Percentiles rank a stretch among this genome's conserved stretches.
phyloP scores from a whole-genome alignment of 495 filamentous ascomycete species.

The Stereocaulon alpinum region DNA sequence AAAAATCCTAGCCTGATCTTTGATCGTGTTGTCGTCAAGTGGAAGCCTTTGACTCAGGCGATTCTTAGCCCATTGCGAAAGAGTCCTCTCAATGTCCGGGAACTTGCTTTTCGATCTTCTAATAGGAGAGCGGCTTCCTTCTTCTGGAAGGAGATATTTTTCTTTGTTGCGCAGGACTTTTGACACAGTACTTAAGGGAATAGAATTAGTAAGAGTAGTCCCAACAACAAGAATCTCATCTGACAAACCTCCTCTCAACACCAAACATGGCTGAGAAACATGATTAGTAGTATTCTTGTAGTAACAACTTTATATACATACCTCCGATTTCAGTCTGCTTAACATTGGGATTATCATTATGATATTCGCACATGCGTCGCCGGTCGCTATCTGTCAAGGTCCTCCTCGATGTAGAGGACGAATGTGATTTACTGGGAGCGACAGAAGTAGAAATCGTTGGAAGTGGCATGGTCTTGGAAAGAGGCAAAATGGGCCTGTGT shows the following conservation, averaged over 20 bases:
- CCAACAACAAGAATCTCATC: not conserved
- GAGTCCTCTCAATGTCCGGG: slow-evolving; percentile 89
- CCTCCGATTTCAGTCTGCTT: slow-evolving; percentile 98
- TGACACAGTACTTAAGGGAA: slow-evolving; percentile 69
- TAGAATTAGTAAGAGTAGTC: slow-evolving; percentile 2
- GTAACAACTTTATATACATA: slow-evolving; percentile 32
- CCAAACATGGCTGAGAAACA: slow-evolving; percentile 66
- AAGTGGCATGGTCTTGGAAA: slow-evolving; percentile 34
- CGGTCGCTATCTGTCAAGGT: slow-evolving; percentile 91
- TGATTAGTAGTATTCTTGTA: slow-evolving; percentile 23
- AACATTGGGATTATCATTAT: slow-evolving; percentile 85
- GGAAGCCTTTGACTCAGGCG: slow-evolving; percentile 64
- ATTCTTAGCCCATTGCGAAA: slow-evolving; percentile 80
- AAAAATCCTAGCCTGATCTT: slow-evolving; percentile 81
- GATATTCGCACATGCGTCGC: slow-evolving; percentile 88
- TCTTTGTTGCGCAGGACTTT: slow-evolving; percentile 96
- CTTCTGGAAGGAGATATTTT: slow-evolving; percentile 85
- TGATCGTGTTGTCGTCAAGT: slow-evolving; percentile 73
- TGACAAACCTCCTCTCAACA: slow-evolving; percentile 81
- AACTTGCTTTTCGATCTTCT: slow-evolving; percentile 86
- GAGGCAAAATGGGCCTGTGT: slow-evolving; percentile 28
- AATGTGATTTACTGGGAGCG: slow-evolving; percentile 35
- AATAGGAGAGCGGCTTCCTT: slow-evolving; percentile 77
- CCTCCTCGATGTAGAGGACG: slow-evolving; percentile 62
- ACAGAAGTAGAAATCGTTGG: slow-evolving; percentile 43